phyloP scores from a whole-genome alignment of 768 basidiomycete species.

The Lanmaoa pseudosensibilis region DNA sequence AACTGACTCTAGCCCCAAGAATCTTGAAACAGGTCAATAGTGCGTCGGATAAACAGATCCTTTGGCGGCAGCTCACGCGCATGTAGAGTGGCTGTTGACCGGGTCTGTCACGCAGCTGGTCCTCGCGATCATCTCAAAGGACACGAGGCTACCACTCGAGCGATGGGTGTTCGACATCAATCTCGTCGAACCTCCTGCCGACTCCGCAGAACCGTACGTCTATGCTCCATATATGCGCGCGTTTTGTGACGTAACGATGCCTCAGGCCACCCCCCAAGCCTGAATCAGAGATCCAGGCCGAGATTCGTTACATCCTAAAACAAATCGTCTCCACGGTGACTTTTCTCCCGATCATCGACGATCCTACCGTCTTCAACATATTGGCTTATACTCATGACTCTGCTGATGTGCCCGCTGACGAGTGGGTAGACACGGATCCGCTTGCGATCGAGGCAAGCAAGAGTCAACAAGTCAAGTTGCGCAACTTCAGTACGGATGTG shows the following conservation, averaged over 20 bases:
- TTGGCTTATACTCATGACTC: slow-evolving; percentile 93
- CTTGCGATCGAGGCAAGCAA: slow-evolving; percentile 91
- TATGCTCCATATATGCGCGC: background rate
- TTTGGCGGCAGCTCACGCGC: background rate
- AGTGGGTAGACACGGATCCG: slow-evolving; percentile 96
- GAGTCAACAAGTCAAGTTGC: slow-evolving; percentile 90
- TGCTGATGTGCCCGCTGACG: slow-evolving; percentile 86
- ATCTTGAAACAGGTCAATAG: slow-evolving; percentile 92
- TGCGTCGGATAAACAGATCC: slow-evolving; percentile 40
- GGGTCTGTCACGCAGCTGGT: slow-evolving; percentile 93
- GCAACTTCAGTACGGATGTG: slow-evolving; percentile 97
- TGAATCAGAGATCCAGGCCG: slow-evolving; percentile 90
- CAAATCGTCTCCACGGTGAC: slow-evolving; percentile 98
- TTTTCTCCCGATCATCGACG: slow-evolving; percentile 92
- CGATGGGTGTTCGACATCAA: slow-evolving; percentile 98
- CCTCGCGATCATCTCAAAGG: slow-evolving; percentile 93
- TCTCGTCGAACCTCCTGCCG: slow-evolving; percentile 64
- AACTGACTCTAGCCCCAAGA: slow-evolving; percentile 41
- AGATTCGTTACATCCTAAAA: slow-evolving; percentile 96
- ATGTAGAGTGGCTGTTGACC: slow-evolving; percentile 87
- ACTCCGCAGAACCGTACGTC: slow-evolving; percentile 52
- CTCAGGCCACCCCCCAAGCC: slow-evolving; percentile 60
- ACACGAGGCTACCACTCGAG: slow-evolving; percentile 87
- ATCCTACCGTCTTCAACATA: slow-evolving; percentile 96
- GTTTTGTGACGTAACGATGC: background rate